These are phyloP conservation scores for Halophytophthora polymorphica DNA, from an alignment of 352 stramenopile species.

Conservation along the genomic window DNA sequence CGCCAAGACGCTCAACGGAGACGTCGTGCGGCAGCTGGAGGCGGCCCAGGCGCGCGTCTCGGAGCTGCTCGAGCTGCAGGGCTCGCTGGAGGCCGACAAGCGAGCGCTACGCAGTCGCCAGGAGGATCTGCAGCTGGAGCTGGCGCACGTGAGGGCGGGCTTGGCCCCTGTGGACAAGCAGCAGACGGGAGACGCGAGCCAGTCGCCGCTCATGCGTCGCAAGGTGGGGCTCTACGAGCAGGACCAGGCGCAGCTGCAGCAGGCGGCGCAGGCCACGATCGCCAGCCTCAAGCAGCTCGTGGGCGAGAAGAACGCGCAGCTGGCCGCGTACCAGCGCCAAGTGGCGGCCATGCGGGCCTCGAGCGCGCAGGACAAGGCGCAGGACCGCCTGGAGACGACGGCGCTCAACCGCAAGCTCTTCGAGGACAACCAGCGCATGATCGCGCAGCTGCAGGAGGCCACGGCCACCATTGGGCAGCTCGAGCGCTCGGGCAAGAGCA, in stretches of 20 bases:
- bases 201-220: constrained; percentile 48
- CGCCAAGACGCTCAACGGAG: constrained; percentile 35
- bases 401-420: constrained; percentile 67
- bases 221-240: constrained; percentile 77
- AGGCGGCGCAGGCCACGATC: constrained; percentile 74
- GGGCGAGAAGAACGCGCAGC: constrained; percentile 68
- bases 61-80: constrained; percentile 43
- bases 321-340: constrained; percentile 63
- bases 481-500: constrained; percentile 52
- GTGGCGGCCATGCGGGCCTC: constrained; percentile 44
- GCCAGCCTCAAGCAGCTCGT: constrained; percentile 79
- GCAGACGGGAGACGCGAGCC: constrained; percentile 9
- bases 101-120: constrained; percentile 39
- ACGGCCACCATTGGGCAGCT: constrained; percentile 63
- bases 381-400: constrained; percentile 52
- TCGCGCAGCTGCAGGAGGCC: constrained; percentile 65
- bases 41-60: constrained; percentile 34
- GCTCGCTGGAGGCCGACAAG: constrained; percentile 39
- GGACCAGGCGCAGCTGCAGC: constrained; percentile 67
- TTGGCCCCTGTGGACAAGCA: constrained; percentile 16
- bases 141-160: constrained; percentile 46
- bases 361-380: constrained; percentile 40
- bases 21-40: constrained; percentile 53
- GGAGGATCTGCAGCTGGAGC: constrained; percentile 59
- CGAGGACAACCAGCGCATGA: constrained; percentile 78